These are phyloP conservation scores for Metschnikowia continentalis DNA, from an alignment of 805 yeast species.

Conservation along the genomic window DNA sequence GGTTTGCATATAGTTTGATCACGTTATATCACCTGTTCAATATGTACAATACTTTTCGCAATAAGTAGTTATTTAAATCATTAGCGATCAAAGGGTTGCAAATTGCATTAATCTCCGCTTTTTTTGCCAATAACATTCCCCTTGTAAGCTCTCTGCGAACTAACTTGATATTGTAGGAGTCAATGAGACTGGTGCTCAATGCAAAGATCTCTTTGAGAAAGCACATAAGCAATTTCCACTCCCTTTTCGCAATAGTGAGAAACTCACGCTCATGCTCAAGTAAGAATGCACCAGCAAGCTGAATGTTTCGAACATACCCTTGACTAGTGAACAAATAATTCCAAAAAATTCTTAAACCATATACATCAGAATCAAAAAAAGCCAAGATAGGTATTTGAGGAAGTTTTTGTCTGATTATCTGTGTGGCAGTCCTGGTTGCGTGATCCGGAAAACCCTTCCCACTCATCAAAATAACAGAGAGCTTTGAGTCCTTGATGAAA, in stretches of 20 bases:
- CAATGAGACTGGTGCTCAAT: neutral
- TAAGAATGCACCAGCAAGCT: conserved; percentile 14
- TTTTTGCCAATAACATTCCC: conserved; percentile 45
- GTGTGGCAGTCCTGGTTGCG: conserved; percentile 11
- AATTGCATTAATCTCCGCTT: conserved; percentile 55
- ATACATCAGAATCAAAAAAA: conserved; percentile 19
- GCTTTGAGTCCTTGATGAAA: conserved; percentile 9
- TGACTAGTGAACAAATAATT: conserved; percentile 6
- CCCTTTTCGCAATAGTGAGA: conserved; percentile 12
- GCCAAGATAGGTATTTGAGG: conserved; percentile 7
- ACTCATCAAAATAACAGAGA: conserved; percentile 7
- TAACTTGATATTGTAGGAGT: neutral
- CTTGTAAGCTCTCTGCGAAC: conserved; percentile 49
- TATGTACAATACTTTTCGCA: conserved; percentile 12
- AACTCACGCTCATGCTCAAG: conserved; percentile 14
- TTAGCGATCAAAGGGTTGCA: conserved; percentile 12
- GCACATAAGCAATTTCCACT: conserved; percentile 12
- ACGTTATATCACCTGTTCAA: conserved; percentile 14
- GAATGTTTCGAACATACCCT: neutral
- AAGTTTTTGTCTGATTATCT: conserved; percentile 1
- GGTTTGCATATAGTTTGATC: conserved; percentile 14
- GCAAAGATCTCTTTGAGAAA: conserved; percentile 6
- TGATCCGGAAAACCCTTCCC: conserved; percentile 19
- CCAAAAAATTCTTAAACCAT: conserved; percentile 17
- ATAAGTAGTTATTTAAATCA: conserved; percentile 10